Base-by-base conservation (phyloP, 345 rosid species). In the Hypericum perforatum region DNA sequence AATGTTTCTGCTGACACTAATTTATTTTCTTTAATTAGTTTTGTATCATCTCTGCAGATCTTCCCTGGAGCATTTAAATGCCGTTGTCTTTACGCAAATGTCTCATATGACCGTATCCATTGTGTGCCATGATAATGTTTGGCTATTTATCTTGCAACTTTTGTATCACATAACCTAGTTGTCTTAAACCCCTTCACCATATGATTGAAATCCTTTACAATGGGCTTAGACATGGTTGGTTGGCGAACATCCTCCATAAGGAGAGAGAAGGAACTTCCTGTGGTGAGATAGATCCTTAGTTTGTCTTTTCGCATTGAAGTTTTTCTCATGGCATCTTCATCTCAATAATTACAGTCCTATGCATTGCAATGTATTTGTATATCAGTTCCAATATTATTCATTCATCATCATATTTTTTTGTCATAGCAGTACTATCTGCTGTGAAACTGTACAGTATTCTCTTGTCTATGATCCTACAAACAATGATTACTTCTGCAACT, bases 191-290 rank as follows among this genome's bases (percentile, higher is more conserved):
- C 42, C 45, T 55, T 45, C 12, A 51, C 45, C 54, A 13, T 39
- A 7, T 52, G 10, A 11, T 37, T 56, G 44, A 53, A 50, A 70
- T 77, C 74, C 70, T 84, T 84, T 74, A 71, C 78, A 45, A 46
- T 14, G 49, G 9, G 49, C 60, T 53, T 70, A 86, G 97, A 92
- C 73, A 88, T 92, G 98, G 98, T 92, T 61, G 98, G 98, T 54
- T 92, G 98, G 98, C 98, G 98, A 55, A 92, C 96, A 52, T 92
- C 98, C 48, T 91, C 98, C 54, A 75, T 91, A 53, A 85, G 98
- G 74, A 78, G 98, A 72, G 96, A 85, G 73, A 78, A 66, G 12
- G 98, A 91, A 74, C 95, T 85, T 62, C 72, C 78, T 13, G 81
- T 75, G 86, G 97, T 86, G 68, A 75, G 76, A 16, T 40, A 39